Evolutionary conservation across 2,329 filamentous ascomycete genomes (phyloP).

Genomic region (Botrytis fabae): DNA sequence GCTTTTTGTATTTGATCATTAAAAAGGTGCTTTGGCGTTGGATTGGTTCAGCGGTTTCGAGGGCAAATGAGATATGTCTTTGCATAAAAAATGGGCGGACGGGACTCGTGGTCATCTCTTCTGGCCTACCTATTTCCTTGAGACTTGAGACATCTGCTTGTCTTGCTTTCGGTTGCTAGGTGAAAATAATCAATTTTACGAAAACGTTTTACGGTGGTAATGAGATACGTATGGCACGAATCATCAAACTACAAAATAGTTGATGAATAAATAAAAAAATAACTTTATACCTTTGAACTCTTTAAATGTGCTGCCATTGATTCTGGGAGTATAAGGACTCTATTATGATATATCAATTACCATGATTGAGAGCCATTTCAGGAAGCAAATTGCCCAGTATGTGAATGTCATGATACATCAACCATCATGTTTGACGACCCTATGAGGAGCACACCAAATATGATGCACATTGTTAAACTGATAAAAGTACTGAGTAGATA

Average conservation of each 20-base stretch:
- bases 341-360: neutral
- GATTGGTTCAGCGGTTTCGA: slow-evolving; percentile 22
- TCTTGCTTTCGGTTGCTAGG: slow-evolving; percentile 13
- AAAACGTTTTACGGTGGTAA: slow-evolving; percentile 16
- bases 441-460: neutral
- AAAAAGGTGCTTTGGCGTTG: slow-evolving; percentile 26
- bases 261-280: slow-evolving; percentile 9
- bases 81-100: slow-evolving; percentile 25
- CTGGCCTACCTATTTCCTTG: slow-evolving; percentile 20
- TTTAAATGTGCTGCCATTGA: neutral
- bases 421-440: neutral
- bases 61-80: slow-evolving; percentile 23
- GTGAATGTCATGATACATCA: neutral
- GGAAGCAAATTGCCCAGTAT: neutral
- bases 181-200: slow-evolving; percentile 16
- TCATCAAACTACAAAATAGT: slow-evolving; percentile 17
- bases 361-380: no score
- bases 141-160: slow-evolving; percentile 5
- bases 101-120: slow-evolving; percentile 21
- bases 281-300: slow-evolving; percentile 15
- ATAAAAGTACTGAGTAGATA: neutral
- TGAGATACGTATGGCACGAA: slow-evolving; percentile 20
- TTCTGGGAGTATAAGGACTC: neutral
- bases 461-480: neutral
- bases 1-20: slow-evolving; percentile 25